phyloP scores from a whole-genome alignment of 2,329 filamentous ascomycete genomes.

The Huntiella omanensis region DNA sequence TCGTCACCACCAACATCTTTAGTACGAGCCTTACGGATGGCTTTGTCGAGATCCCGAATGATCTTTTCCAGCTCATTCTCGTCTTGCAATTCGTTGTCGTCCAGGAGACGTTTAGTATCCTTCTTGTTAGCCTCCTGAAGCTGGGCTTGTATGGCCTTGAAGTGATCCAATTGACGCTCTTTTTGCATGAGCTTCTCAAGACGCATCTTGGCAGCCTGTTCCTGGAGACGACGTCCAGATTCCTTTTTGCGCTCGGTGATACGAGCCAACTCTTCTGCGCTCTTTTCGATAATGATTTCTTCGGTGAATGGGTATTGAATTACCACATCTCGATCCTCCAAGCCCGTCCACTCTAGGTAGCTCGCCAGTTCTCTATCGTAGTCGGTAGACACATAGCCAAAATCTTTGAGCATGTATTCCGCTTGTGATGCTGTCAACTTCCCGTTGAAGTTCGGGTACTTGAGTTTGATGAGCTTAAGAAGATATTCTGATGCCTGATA shows the following conservation, averaged over 20 bases:
- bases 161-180: conserved; percentile 88
- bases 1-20: conserved; percentile 76
- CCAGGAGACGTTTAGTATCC: conserved; percentile 67
- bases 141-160: conserved; percentile 59
- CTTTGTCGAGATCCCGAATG: conserved; percentile 77
- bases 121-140: conserved; percentile 72
- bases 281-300: conserved; percentile 77
- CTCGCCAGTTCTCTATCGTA: conserved; percentile 60
- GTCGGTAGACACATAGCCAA: conserved; percentile 74
- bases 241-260: conserved; percentile 92
- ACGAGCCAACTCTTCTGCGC: conserved; percentile 74
- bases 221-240: conserved; percentile 74
- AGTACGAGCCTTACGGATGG: conserved; percentile 73
- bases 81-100: conserved; percentile 82
- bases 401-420: conserved; percentile 69
- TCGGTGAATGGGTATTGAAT: conserved; percentile 91
- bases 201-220: conserved; percentile 94
- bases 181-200: conserved; percentile 90
- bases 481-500: conserved; percentile 81
- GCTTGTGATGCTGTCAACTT: conserved; percentile 76
- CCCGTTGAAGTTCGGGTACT: conserved; percentile 76
- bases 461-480: conserved; percentile 70
- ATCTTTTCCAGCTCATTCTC: conserved; percentile 69
- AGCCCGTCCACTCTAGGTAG: conserved; percentile 76
- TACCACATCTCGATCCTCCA: conserved; percentile 76